Base-by-base conservation (phyloP, 2,329 filamentous ascomycete genomes). In the Cytospora piceae region DNA sequence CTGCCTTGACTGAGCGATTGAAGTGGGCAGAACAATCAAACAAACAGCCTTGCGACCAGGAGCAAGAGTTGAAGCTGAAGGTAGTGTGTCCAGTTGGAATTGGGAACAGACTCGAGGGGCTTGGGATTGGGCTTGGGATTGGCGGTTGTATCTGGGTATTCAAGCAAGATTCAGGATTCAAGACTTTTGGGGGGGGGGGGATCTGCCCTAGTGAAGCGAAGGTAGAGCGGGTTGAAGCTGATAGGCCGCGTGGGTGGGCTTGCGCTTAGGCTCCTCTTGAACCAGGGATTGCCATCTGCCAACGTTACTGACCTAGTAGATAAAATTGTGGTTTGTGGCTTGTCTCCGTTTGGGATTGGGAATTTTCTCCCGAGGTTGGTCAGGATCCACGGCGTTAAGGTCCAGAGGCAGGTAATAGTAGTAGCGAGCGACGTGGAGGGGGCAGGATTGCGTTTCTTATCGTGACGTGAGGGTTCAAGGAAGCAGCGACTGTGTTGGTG, bases 251-350 rank as follows among this genome's bases (percentile, higher is more conserved):
- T 42, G 8, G 15, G 20, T n/a, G 46, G 53, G 32, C 39, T 32
- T 37, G 39, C 54, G 54, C 56, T 64, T 53, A 29, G 63, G 63
- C 46, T 57, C n/a, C 29, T 42, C 42, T 29, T 32, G 49, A 53
- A 63, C 64, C 55, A 63, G 55, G 60, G 54, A 56, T 55, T 55
- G 54, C 64, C 49, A 37, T 57, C 53, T 56, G 64, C 29, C 31
- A 51, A 24, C 11, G 55, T 46, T 66, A 58, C 64, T 66, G 60
- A 66, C 64, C 64, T 66, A 31, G 56, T 66, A 31, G 51, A 49
- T 46, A 37, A 46, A 60, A 58, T 58, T 55, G 49, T 17, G 37
- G 34, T 51, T 49, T 54, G 58, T 56, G 58, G 63, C 58, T 62
- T 34, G 53, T 58, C 53, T 46, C 54, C 31, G 39, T 29, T 56